A percentile compares a stretch with the other conserved stretches of the same genome.
These are phyloP conservation scores for Colletotrichum higginsianum DNA, from an alignment of 2,329 filamentous ascomycete species.

Conservation along the genomic window DNA sequence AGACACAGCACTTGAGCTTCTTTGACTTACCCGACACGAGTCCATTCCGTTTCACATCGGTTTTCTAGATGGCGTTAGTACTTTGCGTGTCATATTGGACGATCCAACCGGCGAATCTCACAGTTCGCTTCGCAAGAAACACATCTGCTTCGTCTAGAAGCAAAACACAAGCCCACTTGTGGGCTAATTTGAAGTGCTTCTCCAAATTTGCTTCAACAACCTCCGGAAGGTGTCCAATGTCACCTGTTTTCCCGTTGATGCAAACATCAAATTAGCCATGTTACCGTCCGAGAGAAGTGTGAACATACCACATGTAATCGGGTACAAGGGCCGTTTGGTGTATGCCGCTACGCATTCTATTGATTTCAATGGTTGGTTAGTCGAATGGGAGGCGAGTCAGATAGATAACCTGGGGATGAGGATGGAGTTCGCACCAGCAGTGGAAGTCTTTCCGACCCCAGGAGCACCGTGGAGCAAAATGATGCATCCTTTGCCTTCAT, in stretches of 20 bases:
- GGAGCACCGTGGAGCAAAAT: slow-evolving; percentile 35
- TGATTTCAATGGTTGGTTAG: background rate
- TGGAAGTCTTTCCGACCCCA: slow-evolving; percentile 25
- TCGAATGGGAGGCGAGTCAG: background rate
- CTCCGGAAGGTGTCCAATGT: slow-evolving; percentile 18
- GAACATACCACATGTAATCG: background rate
- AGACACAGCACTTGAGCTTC: too few species aligned
- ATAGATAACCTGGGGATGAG: background rate
- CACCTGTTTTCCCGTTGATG: background rate
- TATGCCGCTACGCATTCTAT: background rate
- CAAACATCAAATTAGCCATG: background rate
- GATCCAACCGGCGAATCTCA: background rate
- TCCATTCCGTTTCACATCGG: slow-evolving; percentile 24
- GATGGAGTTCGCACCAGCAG: slow-evolving; percentile 8
- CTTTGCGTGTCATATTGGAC: background rate
- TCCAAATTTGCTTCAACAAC: slow-evolving; percentile 46
- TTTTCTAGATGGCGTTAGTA: background rate
- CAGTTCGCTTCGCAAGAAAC: slow-evolving; percentile 32
- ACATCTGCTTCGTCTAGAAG: slow-evolving; percentile 51
- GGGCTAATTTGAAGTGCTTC: slow-evolving; percentile 35
- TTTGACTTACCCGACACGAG: slow-evolving; percentile 13
- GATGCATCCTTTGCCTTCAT: slow-evolving; percentile 20
- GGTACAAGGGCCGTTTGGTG: background rate
- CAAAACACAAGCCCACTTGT: slow-evolving; percentile 48
- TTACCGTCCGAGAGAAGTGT: background rate